Base-by-base conservation (phyloP, 495 filamentous ascomycete species). In the Aspergillus olivimuriae region DNA sequence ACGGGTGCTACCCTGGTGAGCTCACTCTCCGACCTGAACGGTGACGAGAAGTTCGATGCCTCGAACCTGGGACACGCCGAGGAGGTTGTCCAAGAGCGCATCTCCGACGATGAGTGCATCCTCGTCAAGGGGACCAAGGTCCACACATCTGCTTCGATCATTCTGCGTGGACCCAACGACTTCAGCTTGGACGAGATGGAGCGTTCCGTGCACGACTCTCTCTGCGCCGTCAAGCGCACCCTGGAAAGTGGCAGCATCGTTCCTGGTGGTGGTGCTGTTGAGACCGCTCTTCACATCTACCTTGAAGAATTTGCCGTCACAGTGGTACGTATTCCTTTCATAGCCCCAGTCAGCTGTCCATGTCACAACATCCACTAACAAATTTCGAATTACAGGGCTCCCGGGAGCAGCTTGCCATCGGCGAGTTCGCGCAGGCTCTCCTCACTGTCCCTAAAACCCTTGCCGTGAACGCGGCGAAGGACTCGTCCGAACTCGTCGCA, bases 181-280 rank as follows among this genome's bases (percentile, higher is more conserved):
- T 97, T 84, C 75, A 84, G 85, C 48, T 81, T 99, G 35, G 92
- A 99, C 60, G 92, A 99, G 73, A 99, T 99, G 92, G 92, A 99
- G 74, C 83, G 92, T 46, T 97, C 92, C 4, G 80, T 98, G 28
- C 92, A 98, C 68, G 92, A 98, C 68, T 94, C 91, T 36, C 76
- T 98, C 14, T 95, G 87, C 47, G 94, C 91, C 42, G 86, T 98
- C 46, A 98, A 98, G 81, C 81, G 92, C 34, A 96, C 94, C 16
- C 74, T 99, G 30, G 92, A 99, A 73, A 94, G 87, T 63, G 92
- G 92, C 41, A 89, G 86, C 66, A 90, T 99, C 45, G 92, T 99
- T 24, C 92, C 92, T 24, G 92, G 92, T 39, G 92, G 90, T 52
- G 92, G 90, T 52, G 94, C 92, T 10, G 94, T 95, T 15, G 92